Evolutionary conservation across 495 filamentous ascomycete species (phyloP), one percentile per base, ranked within the genome.

Genomic region (Bathelium albidoporum): DNA sequence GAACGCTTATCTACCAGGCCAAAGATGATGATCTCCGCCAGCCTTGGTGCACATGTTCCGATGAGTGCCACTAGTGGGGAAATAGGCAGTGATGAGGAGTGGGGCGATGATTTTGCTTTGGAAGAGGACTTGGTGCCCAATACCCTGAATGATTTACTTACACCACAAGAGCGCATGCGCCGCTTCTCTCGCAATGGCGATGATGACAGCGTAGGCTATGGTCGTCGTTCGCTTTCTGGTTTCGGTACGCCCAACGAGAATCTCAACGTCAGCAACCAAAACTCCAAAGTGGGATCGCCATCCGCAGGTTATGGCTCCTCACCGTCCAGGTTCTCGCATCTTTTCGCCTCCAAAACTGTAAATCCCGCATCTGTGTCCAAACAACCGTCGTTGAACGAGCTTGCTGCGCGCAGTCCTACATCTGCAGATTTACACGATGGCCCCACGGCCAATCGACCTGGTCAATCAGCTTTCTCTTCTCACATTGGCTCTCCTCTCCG

Each of bases 401-500:
- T 55, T 29, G 49, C 24, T 55, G 49, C 49, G 9, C 49, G 49
- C 24, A 55, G 49, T 29, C 49, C 49, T 29, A 55, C 49, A 11
- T 55, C 49, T 29, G 24, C 49, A 29, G 49, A 55, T 9, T 20
- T 55, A 26, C 20, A 55, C 16, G 70, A 72, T 11, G 45, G 58
- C 78, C 87, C 22, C 81, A 88, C 59, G n/a, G 36, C 39, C 11
- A 53, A 31, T 52, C 52, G 58, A 32, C 11, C 59, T 20, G 34
- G 60, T 26, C 10, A 29, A 11, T 31, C 58, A 11, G 20, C 32
- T n/a, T 60, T 95, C 70, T 88, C 90, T 34, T 55, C 49, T 10
- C 91, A 96, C 66, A 87, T 97, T 59, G 94, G 95, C 26, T 97
- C 95, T 43, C 94, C 94, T 28, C 82, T 98, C 10, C 90, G 94